Evolutionary conservation across 2,329 filamentous ascomycete species (phyloP).

Genomic region (Epichloe gansuensis): DNA sequence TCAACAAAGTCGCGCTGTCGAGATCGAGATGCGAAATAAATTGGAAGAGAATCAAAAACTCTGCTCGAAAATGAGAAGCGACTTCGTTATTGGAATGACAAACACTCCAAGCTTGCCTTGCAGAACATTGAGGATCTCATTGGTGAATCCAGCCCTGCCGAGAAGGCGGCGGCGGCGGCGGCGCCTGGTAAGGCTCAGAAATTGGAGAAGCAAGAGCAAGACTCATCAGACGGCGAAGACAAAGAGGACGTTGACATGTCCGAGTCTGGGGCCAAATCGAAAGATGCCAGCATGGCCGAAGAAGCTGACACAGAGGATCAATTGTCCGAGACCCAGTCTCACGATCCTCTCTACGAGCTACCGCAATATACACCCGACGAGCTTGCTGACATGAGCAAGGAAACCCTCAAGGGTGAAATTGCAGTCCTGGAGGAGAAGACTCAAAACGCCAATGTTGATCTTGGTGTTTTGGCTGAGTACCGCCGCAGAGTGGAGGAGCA

Average conservation of each 20-base stretch:
- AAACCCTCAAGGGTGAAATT: conserved; percentile 48
- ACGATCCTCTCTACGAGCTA: conserved; percentile 42
- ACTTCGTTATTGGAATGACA: conserved; percentile 77
- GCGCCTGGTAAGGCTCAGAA: conserved; percentile 15
- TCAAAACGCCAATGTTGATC: conserved; percentile 75
- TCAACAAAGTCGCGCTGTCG: conserved; percentile 82
- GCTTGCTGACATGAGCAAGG: conserved; percentile 53
- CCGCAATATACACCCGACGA: conserved; percentile 68
- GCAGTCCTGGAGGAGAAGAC: conserved; percentile 56
- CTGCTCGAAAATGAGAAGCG: conserved; percentile 77
- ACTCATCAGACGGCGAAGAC: conserved; percentile 7
- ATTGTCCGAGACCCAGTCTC: conserved; percentile 15
- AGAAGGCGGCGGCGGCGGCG: conserved; percentile 8
- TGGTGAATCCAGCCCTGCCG: conserved; percentile 21
- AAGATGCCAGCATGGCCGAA: conserved; percentile 12
- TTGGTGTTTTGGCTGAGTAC: conserved; percentile 81
- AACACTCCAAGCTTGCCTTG: conserved; percentile 69
- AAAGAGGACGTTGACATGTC: conserved; percentile 24
- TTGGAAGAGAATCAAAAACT: conserved; percentile 86
- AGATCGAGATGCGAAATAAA: conserved; percentile 98
- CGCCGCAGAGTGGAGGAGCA: conserved; percentile 77
- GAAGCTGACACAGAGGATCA: conserved; percentile 12
- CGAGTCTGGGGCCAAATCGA: conserved; percentile 19
- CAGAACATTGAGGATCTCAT: conserved; percentile 67
- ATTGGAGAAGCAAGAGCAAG: conserved; percentile 12